Conservation (phyloP, 2,329 filamentous ascomycete genomes). For the Fusarium sp. region DNA sequence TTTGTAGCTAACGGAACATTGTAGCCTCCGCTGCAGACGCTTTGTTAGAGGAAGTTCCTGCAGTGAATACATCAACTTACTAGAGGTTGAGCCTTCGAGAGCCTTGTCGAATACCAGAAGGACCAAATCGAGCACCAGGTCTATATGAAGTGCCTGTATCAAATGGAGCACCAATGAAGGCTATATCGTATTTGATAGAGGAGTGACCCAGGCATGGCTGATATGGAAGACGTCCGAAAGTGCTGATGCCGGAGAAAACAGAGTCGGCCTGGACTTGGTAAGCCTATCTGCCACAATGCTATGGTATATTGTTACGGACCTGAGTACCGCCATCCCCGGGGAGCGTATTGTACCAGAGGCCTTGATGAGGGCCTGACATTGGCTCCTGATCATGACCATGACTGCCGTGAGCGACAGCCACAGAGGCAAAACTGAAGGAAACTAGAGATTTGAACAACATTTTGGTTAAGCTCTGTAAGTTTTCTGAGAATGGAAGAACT, state of each 20-base stretch:
- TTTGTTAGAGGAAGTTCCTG: neutral
- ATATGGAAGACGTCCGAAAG: slow-evolving; percentile 84
- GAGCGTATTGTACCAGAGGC: slow-evolving; percentile 84
- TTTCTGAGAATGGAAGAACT: neutral
- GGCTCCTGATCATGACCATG: slow-evolving; percentile 66
- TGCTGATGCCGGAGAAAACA: slow-evolving; percentile 88
- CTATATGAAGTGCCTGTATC: slow-evolving; percentile 89
- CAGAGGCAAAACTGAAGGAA: slow-evolving; percentile 57
- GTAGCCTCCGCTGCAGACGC: slow-evolving; percentile 78
- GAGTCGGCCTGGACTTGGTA: slow-evolving; percentile 74
- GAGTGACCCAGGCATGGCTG: slow-evolving; percentile 78
- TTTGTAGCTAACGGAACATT: slow-evolving; percentile 85
- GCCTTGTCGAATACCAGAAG: slow-evolving; percentile 86
- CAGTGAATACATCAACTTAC: too few species aligned
- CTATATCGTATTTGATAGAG: slow-evolving; percentile 82
- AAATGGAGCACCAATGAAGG: slow-evolving; percentile 86
- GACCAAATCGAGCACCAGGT: slow-evolving; percentile 85
- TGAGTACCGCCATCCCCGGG: slow-evolving; percentile 88
- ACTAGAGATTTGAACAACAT: slow-evolving; percentile 49
- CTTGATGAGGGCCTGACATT: slow-evolving; percentile 75
- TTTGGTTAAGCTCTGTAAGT: neutral
- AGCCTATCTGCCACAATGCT: neutral
- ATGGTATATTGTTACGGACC: slow-evolving; percentile 53
- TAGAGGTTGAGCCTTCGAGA: slow-evolving; percentile 88
- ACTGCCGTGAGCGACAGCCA: slow-evolving; percentile 67